Evolutionary conservation across 1,284 basidiomycete species (phyloP), one percentile per base, ranked within the genome.

Genomic region (Apiotrichum gamsii): DNA sequence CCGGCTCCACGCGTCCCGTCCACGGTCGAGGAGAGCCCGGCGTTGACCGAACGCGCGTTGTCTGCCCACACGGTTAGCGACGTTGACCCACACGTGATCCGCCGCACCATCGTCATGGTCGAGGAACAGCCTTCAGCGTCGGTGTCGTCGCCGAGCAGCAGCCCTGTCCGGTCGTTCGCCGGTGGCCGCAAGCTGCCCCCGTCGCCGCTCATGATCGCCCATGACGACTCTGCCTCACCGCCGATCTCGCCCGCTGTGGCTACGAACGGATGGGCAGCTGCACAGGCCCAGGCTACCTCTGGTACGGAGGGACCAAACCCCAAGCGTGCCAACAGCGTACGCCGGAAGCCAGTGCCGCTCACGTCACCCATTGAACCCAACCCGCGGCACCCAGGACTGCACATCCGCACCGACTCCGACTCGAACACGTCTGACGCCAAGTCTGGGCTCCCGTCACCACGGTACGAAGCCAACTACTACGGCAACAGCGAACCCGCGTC

Each of bases 311-410:
- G n/a, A n/a, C n/a, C n/a, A n/a, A 24, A 31, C 37, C 19, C 32
- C 36, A 36, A 37, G 39, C 51, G 51, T 18, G 37, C 37, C 42
- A 54, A 54, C 43, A 49, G 47, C 9, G 57, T 67, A 49, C 59
- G 62, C 38, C 54, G 68, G 14, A 70, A 70, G 54, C 68, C 68
- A 1, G 37, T 70, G 25, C 25, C 25, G 25, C 25, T 28, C 11
- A 11, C 25, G 8, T 6, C 6, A 6, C 25, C 25, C 8, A 11
- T 28, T 6, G 25, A 28, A 11, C 25, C 25, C 39, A 32, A 15
- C 32, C 25, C 25, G 25, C 25, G 25, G 6, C n/a, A n/a, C n/a
- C 25, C 25, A 6, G 25, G 25, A 28, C 42, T 21, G 16, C 45
- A 47, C 42, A 14, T 5, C 28, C 52, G 58, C 15, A 54, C 47